Base-by-base conservation (phyloP, 352 stramenopile genomes). In the Plasmopara halstedii region DNA sequence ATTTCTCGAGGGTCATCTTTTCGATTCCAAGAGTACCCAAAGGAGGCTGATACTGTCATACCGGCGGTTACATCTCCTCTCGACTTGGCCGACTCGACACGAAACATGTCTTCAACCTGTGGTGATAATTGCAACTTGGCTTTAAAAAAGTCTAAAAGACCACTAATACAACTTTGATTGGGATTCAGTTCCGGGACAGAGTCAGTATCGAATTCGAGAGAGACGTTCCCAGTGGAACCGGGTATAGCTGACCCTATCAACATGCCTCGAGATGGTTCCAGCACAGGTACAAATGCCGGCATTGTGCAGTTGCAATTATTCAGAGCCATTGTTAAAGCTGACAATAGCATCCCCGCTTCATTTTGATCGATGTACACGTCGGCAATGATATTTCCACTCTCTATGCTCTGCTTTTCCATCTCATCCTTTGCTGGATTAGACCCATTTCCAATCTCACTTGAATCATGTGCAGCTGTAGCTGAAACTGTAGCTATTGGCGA, bases 261-360 rank as follows among this genome's bases (percentile, higher is more conserved):
- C 26, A 58, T 72, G 13, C 73, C 70, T n/a, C 57, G 47, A n/a
- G 63, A 68, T 2, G 73, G 57, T 37, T 83, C 65, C 36, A 71
- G 59, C 17, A 87, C 57, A 0, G 73, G 75, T 19, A 89, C 77
- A 40, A 92, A 89, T 13, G 64, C 77, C 2, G 81, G 81, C 13
- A 92, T 68, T 15, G 81, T 88, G 47, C 81, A 92, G 48, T 89
- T 89, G 45, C 73, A 88, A 47, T 85, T 88, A 41, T 71, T 75
- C 29, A 92, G 45, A 14, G 81, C 81, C 41, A 92, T 68, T 25
- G 67, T 80, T 4, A 92, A 52, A 18, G 77, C 72, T 13, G 77
- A 89, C 6, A 92, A 50, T 40, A 92, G 26, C 50, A 87, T 54
- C 1, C 70, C 60, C 0, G 72, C 60, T 41, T 89, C 80, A 45